A percentile compares a stretch with the other conserved stretches of the same genome.
Conservation (phyloP, 306 rosid species). For the Bauhinia variegata region DNA sequence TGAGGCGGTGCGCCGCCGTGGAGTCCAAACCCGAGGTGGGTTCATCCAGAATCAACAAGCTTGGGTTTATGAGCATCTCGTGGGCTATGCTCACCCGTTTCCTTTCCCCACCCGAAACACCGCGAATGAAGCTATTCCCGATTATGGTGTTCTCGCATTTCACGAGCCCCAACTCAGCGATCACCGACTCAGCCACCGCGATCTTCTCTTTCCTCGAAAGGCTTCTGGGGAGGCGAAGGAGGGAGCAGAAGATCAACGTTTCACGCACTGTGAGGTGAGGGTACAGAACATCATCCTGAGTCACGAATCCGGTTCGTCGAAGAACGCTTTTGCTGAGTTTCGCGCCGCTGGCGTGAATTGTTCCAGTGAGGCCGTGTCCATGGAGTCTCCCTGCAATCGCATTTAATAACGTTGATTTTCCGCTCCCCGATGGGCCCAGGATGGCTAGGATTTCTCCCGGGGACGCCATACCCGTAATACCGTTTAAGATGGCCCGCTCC, state of each 20-base stretch:
- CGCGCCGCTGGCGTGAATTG: constrained; percentile 62
- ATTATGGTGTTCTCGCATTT: constrained; percentile 79
- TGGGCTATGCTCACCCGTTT: constrained; percentile 87
- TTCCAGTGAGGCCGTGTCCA: constrained; percentile 58
- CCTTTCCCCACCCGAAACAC: constrained; percentile 88
- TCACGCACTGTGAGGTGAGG: constrained; percentile 86
- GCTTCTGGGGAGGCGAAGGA: constrained; percentile 66
- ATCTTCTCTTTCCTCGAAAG: constrained; percentile 47
- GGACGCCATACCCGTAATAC: constrained; percentile 70
- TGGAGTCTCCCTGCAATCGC: constrained; percentile 71
- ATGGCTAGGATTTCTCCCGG: constrained; percentile 87
- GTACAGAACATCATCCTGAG: constrained; percentile 80
- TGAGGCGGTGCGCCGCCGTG: constrained; percentile 75
- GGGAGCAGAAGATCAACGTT: constrained; percentile 75
- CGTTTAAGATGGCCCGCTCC: constrained; percentile 63
- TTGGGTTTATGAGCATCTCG: constrained; percentile 83
- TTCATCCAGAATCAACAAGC: constrained; percentile 71
- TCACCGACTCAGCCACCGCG: constrained; percentile 62
- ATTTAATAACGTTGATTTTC: constrained; percentile 83
- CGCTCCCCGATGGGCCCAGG: constrained; percentile 91
- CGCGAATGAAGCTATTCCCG: constrained; percentile 79
- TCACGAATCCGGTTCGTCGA: constrained; percentile 75
- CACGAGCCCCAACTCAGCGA: constrained; percentile 60
- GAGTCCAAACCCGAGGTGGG: constrained; percentile 94
- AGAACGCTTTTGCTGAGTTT: constrained; percentile 50